These are phyloP conservation scores for Rubia tinctorum DNA, from an alignment of 305 asterid species.

Conservation along the genomic window DNA sequence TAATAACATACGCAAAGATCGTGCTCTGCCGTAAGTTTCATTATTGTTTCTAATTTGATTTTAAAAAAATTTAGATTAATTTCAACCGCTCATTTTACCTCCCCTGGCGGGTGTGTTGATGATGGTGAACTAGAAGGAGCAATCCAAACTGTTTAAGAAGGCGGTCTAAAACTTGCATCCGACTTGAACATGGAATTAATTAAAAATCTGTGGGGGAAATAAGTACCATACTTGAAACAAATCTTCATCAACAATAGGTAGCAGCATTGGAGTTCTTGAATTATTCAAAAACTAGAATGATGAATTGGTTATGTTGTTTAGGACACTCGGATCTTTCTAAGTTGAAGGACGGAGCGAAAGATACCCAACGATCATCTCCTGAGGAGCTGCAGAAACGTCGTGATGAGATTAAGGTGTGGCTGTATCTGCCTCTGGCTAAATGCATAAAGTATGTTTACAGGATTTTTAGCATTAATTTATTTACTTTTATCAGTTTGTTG, in stretches of 20 bases:
- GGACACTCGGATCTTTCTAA: conserved; percentile 82
- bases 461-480: conserved; percentile 13
- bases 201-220: too few species aligned
- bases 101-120: too few species aligned
- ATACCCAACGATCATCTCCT: conserved; percentile 44
- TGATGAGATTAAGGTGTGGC: conserved; percentile 57
- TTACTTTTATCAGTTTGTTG: neutral
- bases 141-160: too few species aligned
- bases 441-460: neutral
- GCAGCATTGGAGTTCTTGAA: neutral
- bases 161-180: too few species aligned
- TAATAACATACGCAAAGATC: conserved; percentile 82
- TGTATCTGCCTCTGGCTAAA: neutral
- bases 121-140: too few species aligned
- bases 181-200: too few species aligned
- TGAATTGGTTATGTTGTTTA: conserved; percentile 10
- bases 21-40: conserved; percentile 72
- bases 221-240: too few species aligned
- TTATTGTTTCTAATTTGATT: too few species aligned
- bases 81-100: too few species aligned
- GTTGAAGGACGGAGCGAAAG: conserved; percentile 61
- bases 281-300: neutral
- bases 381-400: conserved; percentile 69
- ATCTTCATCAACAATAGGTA: too few species aligned
- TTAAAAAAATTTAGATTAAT: too few species aligned